These are phyloP conservation scores for Strobilomyces dryophilus DNA, from an alignment of 768 basidiomycete genomes.

Conservation along the genomic window DNA sequence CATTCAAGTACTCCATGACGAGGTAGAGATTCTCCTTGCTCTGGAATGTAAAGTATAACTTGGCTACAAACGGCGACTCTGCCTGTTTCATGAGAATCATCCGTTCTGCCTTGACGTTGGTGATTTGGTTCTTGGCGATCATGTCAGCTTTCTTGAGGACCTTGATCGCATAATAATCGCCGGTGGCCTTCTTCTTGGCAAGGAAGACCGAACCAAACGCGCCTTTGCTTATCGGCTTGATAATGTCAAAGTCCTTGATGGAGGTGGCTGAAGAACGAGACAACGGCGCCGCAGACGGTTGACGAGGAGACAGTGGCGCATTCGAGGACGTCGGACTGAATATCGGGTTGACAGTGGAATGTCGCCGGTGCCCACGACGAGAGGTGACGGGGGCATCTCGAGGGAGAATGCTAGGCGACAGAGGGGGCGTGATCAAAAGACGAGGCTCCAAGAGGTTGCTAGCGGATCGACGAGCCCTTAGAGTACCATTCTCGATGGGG, in stretches of 20 bases:
- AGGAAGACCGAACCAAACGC: constrained; percentile 98
- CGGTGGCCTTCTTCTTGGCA: constrained; percentile 96
- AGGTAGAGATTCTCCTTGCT: constrained; percentile 98
- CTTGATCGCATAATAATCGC: constrained; percentile 99
- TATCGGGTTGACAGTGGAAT: constrained; percentile 65
- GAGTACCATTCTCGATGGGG: constrained; percentile 34
- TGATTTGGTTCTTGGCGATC: constrained; percentile 99
- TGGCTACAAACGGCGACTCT: constrained; percentile 96
- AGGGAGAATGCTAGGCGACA: constrained; percentile 57
- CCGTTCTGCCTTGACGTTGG: constrained; percentile 98
- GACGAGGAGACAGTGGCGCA: constrained; percentile 80
- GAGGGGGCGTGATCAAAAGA: constrained; percentile 67
- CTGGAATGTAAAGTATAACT: constrained; percentile 98
- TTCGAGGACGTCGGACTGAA: constrained; percentile 49
- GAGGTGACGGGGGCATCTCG: constrained; percentile 41
- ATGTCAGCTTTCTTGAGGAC: constrained; percentile 99
- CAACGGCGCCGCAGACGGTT: constrained; percentile 72
- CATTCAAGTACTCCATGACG: constrained; percentile 99
- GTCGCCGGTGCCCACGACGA: constrained; percentile 62
- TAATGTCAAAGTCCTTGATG: constrained; percentile 98
- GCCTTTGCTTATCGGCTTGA: constrained; percentile 98
- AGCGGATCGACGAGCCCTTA: constrained; percentile 62
- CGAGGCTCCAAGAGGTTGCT: constrained; percentile 64
- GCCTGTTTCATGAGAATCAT: constrained; percentile 99
- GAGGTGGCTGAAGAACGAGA: constrained; percentile 82